Percentiles rank a stretch among this genome's conserved stretches.
Evolutionary conservation across 2,329 filamentous ascomycete genomes (phyloP).

Genomic region (Diaporthe eres): DNA sequence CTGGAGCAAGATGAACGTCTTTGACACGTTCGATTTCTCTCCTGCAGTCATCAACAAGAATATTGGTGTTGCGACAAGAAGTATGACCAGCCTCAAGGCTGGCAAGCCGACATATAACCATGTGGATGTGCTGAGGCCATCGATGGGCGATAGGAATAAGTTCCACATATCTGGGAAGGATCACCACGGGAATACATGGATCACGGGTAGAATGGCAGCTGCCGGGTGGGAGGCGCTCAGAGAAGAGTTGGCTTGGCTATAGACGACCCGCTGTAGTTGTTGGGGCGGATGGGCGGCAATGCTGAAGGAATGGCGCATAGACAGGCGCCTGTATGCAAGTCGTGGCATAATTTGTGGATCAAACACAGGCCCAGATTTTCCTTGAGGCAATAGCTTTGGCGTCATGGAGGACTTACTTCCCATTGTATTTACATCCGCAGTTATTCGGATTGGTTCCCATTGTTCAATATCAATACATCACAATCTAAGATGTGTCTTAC

Average conservation of each 20-base stretch:
- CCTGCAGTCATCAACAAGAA: slow-evolving; percentile 24
- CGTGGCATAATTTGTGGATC: no score
- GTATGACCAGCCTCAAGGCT: slow-evolving; percentile 19
- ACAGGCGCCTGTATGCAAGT: no score
- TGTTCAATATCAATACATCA: background rate
- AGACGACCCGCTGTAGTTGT: background rate
- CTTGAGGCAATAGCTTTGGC: background rate
- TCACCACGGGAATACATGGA: slow-evolving; percentile 14
- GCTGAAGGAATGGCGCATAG: no score
- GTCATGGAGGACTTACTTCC: background rate
- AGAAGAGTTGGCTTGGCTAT: slow-evolving; percentile 11
- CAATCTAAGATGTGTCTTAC: background rate
- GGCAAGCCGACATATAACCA: slow-evolving; percentile 15
- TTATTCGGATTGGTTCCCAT: background rate
- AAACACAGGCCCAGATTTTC: background rate
- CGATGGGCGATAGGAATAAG: background rate
- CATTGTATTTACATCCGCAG: background rate
- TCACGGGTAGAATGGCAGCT: slow-evolving; percentile 9
- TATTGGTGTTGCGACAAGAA: background rate
- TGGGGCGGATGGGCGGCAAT: background rate
- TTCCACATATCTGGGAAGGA: slow-evolving; percentile 27
- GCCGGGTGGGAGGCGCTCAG: slow-evolving; percentile 10
- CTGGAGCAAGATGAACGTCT: slow-evolving; percentile 20
- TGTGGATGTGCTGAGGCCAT: background rate
- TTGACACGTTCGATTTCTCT: slow-evolving; percentile 10